These are phyloP conservation scores for Verticillium nubilum DNA, from an alignment of 2,329 filamentous ascomycete genomes.

Conservation along the genomic window DNA sequence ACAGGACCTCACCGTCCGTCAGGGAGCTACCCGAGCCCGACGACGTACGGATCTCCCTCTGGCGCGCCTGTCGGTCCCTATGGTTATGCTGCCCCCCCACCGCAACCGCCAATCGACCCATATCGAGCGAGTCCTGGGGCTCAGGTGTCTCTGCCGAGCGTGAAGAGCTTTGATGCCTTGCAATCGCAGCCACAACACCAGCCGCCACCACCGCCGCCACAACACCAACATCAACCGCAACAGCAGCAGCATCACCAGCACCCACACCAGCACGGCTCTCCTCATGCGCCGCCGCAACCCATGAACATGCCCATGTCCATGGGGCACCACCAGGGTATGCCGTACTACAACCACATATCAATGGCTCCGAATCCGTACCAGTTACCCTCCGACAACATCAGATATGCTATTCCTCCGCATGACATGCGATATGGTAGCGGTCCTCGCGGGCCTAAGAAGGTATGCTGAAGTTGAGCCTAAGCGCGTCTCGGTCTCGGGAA, in stretches of 20 bases:
- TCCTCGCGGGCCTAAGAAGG: constrained; percentile 52
- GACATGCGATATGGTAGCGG: constrained; percentile 39
- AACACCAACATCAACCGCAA: constrained; percentile 19
- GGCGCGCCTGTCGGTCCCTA: background rate
- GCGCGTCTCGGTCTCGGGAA: constrained; percentile 7
- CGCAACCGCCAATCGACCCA: constrained; percentile 21
- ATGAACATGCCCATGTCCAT: constrained; percentile 29
- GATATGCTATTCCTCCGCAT: background rate
- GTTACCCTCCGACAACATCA: background rate
- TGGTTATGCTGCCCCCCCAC: constrained; percentile 14
- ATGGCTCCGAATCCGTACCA: constrained; percentile 33
- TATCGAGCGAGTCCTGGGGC: constrained; percentile 26
- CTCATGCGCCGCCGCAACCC: constrained; percentile 22
- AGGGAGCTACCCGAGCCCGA: constrained; percentile 12
- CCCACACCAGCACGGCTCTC: constrained; percentile 2
- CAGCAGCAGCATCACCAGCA: constrained; percentile 9
- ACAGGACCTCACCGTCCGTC: constrained; percentile 10
- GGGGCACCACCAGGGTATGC: constrained; percentile 30
- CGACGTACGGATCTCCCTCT: constrained; percentile 7
- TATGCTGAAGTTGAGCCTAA: too few relatives aligned
- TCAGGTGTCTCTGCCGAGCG: constrained; percentile 34
- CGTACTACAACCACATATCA: constrained; percentile 15
- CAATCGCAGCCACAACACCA: constrained; percentile 21
- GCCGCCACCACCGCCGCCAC: constrained; percentile 12
- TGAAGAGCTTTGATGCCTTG: constrained; percentile 34